Evolutionary conservation across 73 alveolate species (phyloP).

Genomic region (Uronychia binucleata): DNA sequence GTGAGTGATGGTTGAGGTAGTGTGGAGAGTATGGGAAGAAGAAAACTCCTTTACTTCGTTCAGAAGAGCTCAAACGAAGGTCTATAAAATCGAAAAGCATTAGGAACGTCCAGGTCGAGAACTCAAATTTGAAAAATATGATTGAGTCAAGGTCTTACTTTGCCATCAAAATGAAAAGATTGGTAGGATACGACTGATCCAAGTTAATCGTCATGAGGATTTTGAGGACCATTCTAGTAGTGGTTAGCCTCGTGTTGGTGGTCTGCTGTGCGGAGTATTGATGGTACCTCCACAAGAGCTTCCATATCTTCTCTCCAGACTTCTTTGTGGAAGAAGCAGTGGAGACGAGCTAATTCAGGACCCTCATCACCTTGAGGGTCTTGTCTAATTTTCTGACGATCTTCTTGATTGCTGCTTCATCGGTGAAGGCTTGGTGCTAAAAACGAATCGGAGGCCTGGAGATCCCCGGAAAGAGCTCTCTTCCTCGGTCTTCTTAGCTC

Average conservation of each 20-base stretch:
- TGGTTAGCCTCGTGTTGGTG: not conserved
- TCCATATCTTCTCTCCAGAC: not conserved
- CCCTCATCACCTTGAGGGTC: not conserved
- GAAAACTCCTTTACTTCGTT: not conserved
- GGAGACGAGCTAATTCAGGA: not conserved
- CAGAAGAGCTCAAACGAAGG: not conserved
- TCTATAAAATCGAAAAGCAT: not conserved
- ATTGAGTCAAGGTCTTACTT: not conserved
- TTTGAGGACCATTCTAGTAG: not conserved
- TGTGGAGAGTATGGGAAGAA: not conserved
- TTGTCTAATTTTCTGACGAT: not conserved
- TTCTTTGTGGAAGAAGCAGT: not conserved
- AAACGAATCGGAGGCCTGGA: not conserved
- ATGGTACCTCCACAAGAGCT: not conserved
- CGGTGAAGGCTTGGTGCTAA: not conserved
- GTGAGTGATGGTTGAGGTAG: slow-evolving; percentile 3
- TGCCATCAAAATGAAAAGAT: not conserved
- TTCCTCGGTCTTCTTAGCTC: not conserved
- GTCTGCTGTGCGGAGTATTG: not conserved
- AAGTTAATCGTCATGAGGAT: not conserved
- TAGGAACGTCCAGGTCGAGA: not conserved
- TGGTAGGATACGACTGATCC: not conserved
- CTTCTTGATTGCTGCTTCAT: not conserved
- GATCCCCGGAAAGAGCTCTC: not conserved
- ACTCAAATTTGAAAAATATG: not conserved